Evolutionary conservation across 768 basidiomycete species (phyloP).

Genomic region (Suillus fuscotomentosus): DNA sequence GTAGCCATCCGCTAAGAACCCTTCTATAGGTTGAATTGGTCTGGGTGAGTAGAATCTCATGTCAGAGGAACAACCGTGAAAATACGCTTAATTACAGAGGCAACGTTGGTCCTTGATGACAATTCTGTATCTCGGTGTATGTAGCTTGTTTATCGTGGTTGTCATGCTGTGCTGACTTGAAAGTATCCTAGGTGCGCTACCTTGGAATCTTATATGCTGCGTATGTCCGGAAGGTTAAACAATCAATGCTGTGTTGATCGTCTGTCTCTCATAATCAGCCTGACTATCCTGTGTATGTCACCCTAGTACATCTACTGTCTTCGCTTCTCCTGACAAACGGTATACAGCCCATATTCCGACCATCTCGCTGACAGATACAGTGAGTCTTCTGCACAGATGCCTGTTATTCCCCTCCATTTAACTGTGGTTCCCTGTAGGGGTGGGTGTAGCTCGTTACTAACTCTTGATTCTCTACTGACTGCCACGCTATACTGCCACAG

Average conservation of each 20-base stretch:
- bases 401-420: too few species aligned
- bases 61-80: neutral
- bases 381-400: too few species aligned
- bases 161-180: neutral
- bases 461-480: too few species aligned
- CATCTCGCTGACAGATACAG: too few species aligned
- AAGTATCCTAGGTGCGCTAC: neutral
- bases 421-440: too few species aligned
- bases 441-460: too few species aligned
- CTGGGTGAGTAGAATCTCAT: neutral
- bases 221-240: neutral
- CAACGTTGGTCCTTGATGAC: neutral
- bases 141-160: neutral
- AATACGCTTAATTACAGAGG: neutral
- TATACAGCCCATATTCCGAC: too few species aligned
- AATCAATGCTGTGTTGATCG: neutral
- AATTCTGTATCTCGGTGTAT: neutral
- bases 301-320: neutral
- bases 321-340: too few species aligned
- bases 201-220: neutral
- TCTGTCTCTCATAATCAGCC: neutral
- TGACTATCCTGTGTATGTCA: neutral
- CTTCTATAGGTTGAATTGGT: neutral
- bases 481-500: too few species aligned
- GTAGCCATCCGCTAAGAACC: neutral